These are phyloP conservation scores for Pythium myriotylum DNA, from an alignment of 352 stramenopile species.

Conservation along the genomic window DNA sequence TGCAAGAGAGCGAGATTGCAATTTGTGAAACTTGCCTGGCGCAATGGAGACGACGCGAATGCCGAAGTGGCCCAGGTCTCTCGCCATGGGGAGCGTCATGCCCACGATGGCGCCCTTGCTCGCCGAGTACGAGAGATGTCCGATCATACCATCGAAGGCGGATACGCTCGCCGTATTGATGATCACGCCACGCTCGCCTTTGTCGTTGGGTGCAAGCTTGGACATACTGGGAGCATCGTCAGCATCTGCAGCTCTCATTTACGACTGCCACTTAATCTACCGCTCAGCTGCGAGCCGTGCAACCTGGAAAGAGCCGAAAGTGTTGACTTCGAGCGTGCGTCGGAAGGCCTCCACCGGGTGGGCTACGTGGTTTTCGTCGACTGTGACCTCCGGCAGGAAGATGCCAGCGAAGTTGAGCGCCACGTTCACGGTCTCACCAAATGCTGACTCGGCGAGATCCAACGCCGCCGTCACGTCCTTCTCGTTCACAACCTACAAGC, in stretches of 20 bases:
- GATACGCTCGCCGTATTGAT: constrained; percentile 98
- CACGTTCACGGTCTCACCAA: constrained; percentile 92
- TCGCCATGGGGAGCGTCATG: constrained; percentile 96
- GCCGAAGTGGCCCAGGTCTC: constrained; percentile 91
- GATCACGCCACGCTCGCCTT: constrained; percentile 94
- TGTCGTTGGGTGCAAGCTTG: constrained; percentile 52
- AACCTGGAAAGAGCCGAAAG: constrained; percentile 97
- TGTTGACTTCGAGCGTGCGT: constrained; percentile 95
- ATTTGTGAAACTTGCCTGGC: constrained; percentile 58
- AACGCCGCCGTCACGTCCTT: constrained; percentile 84
- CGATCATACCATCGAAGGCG: constrained; percentile 96
- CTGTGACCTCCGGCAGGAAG: constrained; percentile 76
- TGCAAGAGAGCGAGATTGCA: too few relatives aligned
- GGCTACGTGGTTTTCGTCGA: constrained; percentile 92
- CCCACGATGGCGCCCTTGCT: constrained; percentile 95
- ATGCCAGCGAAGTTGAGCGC: constrained; percentile 96
- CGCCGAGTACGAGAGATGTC: constrained; percentile 95
- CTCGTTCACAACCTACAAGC: constrained; percentile 45
- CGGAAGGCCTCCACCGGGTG: constrained; percentile 88
- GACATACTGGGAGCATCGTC: constrained; percentile 65
- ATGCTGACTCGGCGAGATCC: constrained; percentile 89
- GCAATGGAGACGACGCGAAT: constrained; percentile 97
- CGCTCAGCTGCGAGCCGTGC: constrained; percentile 59
- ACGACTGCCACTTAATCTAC: too few relatives aligned
- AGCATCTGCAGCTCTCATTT: constrained; percentile 1